Percentiles rank a stretch among this genome's conserved stretches.
phyloP scores from a whole-genome alignment of 2,329 filamentous ascomycete species.

The Fusarium foetens region DNA sequence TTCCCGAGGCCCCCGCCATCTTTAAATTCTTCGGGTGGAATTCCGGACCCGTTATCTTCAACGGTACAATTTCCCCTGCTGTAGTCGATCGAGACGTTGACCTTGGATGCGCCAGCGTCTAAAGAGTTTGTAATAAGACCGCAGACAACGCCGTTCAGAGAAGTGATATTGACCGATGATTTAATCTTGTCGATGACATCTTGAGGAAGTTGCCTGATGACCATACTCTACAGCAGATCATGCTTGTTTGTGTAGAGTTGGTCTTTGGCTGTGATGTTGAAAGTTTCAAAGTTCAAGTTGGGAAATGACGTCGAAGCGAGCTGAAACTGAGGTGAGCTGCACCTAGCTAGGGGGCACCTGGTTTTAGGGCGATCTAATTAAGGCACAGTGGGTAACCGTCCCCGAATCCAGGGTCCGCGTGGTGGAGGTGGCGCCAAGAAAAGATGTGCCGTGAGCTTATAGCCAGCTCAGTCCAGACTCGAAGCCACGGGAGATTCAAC shows the following conservation, averaged over 20 bases:
- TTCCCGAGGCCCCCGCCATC: constrained; percentile 76
- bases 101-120: constrained; percentile 76
- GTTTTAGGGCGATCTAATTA: constrained; percentile 31
- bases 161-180: constrained; percentile 83
- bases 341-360: constrained; percentile 19
- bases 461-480: constrained; percentile 9
- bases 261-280: constrained; percentile 7
- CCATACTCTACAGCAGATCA: constrained; percentile 56
- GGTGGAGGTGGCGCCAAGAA: constrained; percentile 41
- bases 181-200: constrained; percentile 82
- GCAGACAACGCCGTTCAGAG: constrained; percentile 74
- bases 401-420: constrained; percentile 37
- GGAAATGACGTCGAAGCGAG: constrained; percentile 34
- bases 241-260: constrained; percentile 13
- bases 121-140: constrained; percentile 85
- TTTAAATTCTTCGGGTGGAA: constrained; percentile 77
- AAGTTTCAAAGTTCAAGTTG: constrained; percentile 2
- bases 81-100: constrained; percentile 80
- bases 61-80: constrained; percentile 78
- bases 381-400: constrained; percentile 34
- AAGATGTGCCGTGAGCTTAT: constrained; percentile 20
- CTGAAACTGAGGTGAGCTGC: constrained; percentile 6
- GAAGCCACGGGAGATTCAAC: constrained; percentile 13
- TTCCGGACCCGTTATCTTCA: constrained; percentile 87
- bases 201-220: constrained; percentile 75